Evolutionary conservation across 2,329 filamentous ascomycete species (phyloP).

Genomic region (Chrysoporthe puriensis): DNA sequence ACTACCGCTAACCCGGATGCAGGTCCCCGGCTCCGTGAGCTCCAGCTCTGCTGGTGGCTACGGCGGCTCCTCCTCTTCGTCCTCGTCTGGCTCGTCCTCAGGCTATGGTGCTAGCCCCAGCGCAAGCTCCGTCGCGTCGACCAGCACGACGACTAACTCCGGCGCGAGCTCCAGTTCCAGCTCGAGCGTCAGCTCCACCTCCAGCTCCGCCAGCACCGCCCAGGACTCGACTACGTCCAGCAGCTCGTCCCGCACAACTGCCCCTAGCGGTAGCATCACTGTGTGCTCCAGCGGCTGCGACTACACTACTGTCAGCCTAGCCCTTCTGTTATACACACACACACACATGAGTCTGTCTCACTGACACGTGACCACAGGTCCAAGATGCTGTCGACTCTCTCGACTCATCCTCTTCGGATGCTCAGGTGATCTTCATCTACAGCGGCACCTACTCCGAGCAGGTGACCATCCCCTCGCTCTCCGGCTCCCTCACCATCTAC

Average conservation of each 20-base stretch:
- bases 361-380: conserved; percentile 10
- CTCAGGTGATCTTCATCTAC: conserved; percentile 27
- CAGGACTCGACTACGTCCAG: conserved; percentile 2
- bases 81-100: neutral
- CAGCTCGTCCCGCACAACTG: conserved; percentile 23
- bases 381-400: conserved; percentile 28
- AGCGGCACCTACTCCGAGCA: conserved; percentile 62
- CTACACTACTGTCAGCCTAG: conserved; percentile 20
- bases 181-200: neutral
- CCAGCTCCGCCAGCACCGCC: neutral
- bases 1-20: neutral
- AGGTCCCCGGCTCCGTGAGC: conserved; percentile 6
- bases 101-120: neutral
- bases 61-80: neutral
- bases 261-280: conserved; percentile 27
- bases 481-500: conserved; percentile 55
- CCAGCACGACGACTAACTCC: neutral
- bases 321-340: neutral
- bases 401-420: conserved; percentile 18
- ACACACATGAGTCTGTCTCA: neutral
- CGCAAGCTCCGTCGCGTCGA: conserved; percentile 5
- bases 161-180: neutral
- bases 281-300: conserved; percentile 26
- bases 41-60: neutral
- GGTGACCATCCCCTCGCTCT: conserved; percentile 53